phyloP scores from a whole-genome alignment of 1,284 basidiomycete species.

The Vanrija sp. region DNA sequence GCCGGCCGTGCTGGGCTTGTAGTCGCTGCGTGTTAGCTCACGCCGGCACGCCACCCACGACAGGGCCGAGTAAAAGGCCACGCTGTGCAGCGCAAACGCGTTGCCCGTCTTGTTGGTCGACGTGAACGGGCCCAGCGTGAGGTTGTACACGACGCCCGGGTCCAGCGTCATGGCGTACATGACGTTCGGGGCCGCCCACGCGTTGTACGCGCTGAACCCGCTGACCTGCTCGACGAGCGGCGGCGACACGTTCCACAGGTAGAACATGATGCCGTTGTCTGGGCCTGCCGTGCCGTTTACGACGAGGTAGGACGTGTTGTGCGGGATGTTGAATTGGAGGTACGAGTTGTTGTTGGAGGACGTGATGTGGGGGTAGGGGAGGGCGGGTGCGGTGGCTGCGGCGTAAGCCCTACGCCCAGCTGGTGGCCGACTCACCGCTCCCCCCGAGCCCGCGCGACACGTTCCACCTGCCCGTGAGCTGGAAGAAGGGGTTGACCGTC shows the following conservation, averaged over 20 bases:
- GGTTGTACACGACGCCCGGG: no score
- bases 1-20: no score
- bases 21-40: no score
- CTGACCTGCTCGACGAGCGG: conserved; percentile 1
- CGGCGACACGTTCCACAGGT: conserved; percentile 2
- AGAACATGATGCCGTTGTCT: conserved; percentile 1
- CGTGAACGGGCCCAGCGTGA: no score
- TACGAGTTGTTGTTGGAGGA: background rate
- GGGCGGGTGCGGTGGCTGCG: background rate
- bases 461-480: background rate
- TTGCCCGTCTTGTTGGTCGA: no score
- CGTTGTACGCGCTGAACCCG: background rate
- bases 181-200: no score
- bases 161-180: no score
- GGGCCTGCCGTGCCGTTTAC: conserved; percentile 6
- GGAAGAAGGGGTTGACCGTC: conserved; percentile 1
- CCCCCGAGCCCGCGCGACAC: background rate
- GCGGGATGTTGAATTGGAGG: background rate
- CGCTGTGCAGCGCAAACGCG: no score
- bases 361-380: no score
- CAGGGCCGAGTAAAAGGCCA: no score
- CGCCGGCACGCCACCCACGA: no score
- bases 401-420: background rate
- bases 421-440: background rate
- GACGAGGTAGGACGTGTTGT: background rate